Conservation (phyloP, 1,284 basidiomycete genomes). For the Cystobasidium sp. region DNA sequence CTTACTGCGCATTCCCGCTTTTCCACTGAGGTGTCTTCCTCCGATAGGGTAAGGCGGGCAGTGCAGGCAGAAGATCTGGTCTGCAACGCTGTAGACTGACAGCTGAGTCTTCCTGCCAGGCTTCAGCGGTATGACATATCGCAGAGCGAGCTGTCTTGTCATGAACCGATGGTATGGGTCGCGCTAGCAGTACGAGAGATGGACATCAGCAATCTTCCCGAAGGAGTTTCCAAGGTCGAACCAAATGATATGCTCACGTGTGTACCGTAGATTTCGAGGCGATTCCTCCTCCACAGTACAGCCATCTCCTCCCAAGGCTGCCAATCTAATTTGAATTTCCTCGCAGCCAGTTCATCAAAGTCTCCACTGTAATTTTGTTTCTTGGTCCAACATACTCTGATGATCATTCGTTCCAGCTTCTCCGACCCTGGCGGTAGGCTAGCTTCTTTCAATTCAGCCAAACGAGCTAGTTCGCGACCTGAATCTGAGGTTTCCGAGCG, state of each 20-base stretch:
- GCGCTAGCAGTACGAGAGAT: background rate
- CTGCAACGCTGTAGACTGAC: conserved; percentile 50
- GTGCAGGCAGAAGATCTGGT: conserved; percentile 50
- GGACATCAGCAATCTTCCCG: too few relatives aligned
- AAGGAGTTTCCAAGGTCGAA: background rate
- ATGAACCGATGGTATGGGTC: conserved; percentile 37
- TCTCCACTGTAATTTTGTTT: conserved; percentile 46
- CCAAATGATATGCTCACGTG: conserved; percentile 33
- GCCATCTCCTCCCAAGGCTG: conserved; percentile 49
- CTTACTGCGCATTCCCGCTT: conserved; percentile 41
- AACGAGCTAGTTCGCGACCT: background rate
- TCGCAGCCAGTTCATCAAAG: conserved; percentile 48
- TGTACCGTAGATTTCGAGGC: conserved; percentile 50
- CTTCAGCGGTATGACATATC: conserved; percentile 47
- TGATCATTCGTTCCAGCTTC: conserved; percentile 42
- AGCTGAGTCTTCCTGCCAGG: conserved; percentile 43
- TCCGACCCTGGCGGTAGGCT: conserved; percentile 30
- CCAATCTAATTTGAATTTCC: conserved; percentile 46
- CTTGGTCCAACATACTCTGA: conserved; percentile 47
- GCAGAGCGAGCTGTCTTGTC: conserved; percentile 45
- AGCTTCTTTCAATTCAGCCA: conserved; percentile 27
- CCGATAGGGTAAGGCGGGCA: conserved; percentile 7
- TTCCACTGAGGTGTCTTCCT: conserved; percentile 9
- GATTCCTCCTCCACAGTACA: conserved; percentile 47
- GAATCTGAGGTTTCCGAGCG: conserved; percentile 21